A percentile compares a stretch with the other conserved stretches of the same genome.
Evolutionary conservation across 78 protist genomes (phyloP).

Genomic region (Andalucia godoyi): DNA sequence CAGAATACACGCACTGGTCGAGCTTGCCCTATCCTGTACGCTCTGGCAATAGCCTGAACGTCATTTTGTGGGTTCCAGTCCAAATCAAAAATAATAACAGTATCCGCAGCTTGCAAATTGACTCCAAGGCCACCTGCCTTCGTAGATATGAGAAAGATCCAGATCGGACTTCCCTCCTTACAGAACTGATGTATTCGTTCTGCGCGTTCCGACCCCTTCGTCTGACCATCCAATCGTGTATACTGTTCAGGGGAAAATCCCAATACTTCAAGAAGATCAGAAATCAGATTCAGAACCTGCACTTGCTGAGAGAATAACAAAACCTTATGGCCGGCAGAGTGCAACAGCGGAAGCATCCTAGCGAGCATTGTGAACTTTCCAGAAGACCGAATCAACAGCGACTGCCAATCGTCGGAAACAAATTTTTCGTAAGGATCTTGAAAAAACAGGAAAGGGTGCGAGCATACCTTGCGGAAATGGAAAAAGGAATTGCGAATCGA

Average conservation of each 20-base stretch:
- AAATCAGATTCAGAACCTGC: slow-evolving; percentile 71
- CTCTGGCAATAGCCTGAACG: slow-evolving; percentile 81
- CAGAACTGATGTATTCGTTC: slow-evolving; percentile 54
- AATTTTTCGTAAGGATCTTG: slow-evolving; percentile 83
- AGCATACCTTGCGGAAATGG: slow-evolving; percentile 79
- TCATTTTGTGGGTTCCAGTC: slow-evolving; percentile 98
- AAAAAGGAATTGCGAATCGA: slow-evolving; percentile 90
- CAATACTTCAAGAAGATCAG: slow-evolving; percentile 48
- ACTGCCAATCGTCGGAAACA: slow-evolving; percentile 5
- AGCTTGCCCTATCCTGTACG: slow-evolving; percentile 98
- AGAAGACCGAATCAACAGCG: slow-evolving; percentile 34
- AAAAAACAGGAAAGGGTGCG: slow-evolving; percentile 67
- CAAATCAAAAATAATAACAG: slow-evolving; percentile 89
- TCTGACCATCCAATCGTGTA: slow-evolving; percentile 78
- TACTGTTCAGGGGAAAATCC: slow-evolving; percentile 26
- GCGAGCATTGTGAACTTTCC: slow-evolving; percentile 86
- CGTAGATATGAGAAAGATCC: slow-evolving; percentile 85
- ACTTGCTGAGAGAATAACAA: slow-evolving; percentile 91
- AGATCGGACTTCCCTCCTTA: slow-evolving; percentile 10
- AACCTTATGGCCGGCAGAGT: slow-evolving; percentile 63
- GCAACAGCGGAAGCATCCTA: slow-evolving; percentile 69
- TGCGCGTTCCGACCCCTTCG: slow-evolving; percentile 65
- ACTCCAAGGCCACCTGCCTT: slow-evolving; percentile 97
- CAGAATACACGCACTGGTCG: slow-evolving; percentile 79
- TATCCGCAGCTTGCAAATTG: slow-evolving; percentile 92